Evolutionary conservation across 768 basidiomycete genomes (phyloP).

Genomic region (Suillus occidentalis): DNA sequence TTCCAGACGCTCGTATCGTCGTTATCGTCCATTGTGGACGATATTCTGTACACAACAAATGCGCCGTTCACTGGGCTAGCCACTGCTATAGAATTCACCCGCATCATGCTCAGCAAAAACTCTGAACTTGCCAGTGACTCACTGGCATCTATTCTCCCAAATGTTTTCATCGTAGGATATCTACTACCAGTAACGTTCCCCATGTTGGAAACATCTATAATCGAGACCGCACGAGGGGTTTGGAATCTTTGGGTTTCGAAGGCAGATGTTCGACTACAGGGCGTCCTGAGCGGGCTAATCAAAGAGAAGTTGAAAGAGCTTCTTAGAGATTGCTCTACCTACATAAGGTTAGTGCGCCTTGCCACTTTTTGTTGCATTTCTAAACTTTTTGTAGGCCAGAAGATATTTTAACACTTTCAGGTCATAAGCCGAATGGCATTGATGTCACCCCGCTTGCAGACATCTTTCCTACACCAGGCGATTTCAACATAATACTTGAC

Average conservation of each 20-base stretch:
- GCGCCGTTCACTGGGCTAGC: slow-evolving; percentile 22
- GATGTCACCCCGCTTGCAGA: slow-evolving; percentile 43
- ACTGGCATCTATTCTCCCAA: slow-evolving; percentile 34
- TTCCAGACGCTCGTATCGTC: slow-evolving; percentile 34
- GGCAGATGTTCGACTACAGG: slow-evolving; percentile 22
- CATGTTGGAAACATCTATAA: slow-evolving; percentile 18
- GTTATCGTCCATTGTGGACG: slow-evolving; percentile 37
- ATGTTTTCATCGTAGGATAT: slow-evolving; percentile 49
- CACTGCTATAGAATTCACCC: slow-evolving; percentile 34
- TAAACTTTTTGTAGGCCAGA: slow-evolving; percentile 39
- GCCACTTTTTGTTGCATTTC: neutral
- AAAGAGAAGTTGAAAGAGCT: slow-evolving; percentile 43
- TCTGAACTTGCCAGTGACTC: slow-evolving; percentile 10
- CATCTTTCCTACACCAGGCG: slow-evolving; percentile 49
- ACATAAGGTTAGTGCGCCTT: slow-evolving; percentile 31
- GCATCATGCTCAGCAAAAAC: slow-evolving; percentile 23
- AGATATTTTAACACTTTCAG: slow-evolving; percentile 41
- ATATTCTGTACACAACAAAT: slow-evolving; percentile 29
- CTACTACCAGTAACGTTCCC: slow-evolving; percentile 40
- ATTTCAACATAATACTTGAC: slow-evolving; percentile 48
- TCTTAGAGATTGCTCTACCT: slow-evolving; percentile 37
- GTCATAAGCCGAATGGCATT: slow-evolving; percentile 36
- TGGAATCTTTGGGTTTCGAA: slow-evolving; percentile 32
- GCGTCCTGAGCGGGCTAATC: slow-evolving; percentile 34
- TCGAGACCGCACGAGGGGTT: slow-evolving; percentile 24